phyloP scores from a whole-genome alignment of 2,329 filamentous ascomycete species.

The Penicillium sp. region DNA sequence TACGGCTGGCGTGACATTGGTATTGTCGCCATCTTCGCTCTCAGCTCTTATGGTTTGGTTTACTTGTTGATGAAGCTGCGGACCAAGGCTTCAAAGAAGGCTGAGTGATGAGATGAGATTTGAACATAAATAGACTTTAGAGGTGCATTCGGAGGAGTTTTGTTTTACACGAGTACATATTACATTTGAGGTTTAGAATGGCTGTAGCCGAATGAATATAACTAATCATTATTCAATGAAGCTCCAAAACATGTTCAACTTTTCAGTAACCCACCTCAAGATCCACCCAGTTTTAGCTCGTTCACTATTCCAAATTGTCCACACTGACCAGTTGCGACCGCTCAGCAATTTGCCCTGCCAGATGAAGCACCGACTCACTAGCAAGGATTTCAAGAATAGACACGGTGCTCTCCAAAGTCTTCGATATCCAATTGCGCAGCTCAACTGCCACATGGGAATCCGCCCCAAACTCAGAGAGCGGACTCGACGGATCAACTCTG shows the following conservation, averaged over 20 bases:
- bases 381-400: constrained; percentile 30
- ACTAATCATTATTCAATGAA: background rate
- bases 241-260: background rate
- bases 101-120: constrained; percentile 17
- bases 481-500: constrained; percentile 18
- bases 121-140: background rate
- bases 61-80: constrained; percentile 38
- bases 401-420: constrained; percentile 29
- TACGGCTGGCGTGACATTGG: constrained; percentile 64
- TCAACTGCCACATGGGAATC: constrained; percentile 47
- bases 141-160: background rate
- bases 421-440: constrained; percentile 42
- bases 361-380: constrained; percentile 21
- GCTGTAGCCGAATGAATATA: too few relatives aligned
- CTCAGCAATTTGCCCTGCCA: constrained; percentile 21
- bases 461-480: constrained; percentile 37
- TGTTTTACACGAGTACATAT: background rate
- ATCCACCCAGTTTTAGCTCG: background rate
- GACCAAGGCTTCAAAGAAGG: constrained; percentile 35
- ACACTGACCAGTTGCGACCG: constrained; percentile 3
- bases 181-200: background rate
- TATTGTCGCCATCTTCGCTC: constrained; percentile 54
- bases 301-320: background rate
- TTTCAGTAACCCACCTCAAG: too few relatives aligned
- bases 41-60: constrained; percentile 51